Conservation (phyloP, 306 rosid species). For the Acacia confusa region DNA sequence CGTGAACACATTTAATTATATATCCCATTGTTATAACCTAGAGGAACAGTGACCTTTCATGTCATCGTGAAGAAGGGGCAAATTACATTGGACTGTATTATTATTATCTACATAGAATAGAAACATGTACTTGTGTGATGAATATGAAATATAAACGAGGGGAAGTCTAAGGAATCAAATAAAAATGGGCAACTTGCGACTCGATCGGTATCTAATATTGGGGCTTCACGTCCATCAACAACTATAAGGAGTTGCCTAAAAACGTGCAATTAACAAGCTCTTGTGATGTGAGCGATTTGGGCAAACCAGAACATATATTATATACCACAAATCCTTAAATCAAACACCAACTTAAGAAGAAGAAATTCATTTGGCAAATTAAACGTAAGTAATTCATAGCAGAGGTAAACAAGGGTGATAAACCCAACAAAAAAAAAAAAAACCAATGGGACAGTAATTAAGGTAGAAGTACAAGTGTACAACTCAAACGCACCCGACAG, state of each 20-base stretch:
- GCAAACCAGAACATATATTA: background rate
- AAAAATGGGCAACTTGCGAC: background rate
- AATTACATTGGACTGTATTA: background rate
- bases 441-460: slow-evolving; percentile 25
- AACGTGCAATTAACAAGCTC: background rate
- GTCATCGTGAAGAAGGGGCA: background rate
- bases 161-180: background rate
- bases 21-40: background rate
- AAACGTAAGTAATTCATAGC: background rate
- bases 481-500: background rate
- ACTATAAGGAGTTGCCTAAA: background rate
- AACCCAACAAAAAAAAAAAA: slow-evolving; percentile 19
- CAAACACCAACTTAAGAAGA: background rate
- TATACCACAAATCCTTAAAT: slow-evolving; percentile 3
- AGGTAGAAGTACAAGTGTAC: slow-evolving; percentile 26
- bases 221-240: background rate
- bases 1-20: background rate
- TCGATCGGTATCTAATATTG: background rate
- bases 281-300: background rate
- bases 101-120: background rate
- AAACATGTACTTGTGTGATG: background rate
- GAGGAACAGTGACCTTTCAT: background rate
- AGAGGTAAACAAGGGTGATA: background rate
- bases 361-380: background rate
- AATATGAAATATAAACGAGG: slow-evolving; percentile 5